A percentile compares a stretch with the other conserved stretches of the same genome.
phyloP scores from a whole-genome alignment of 2,329 filamentous ascomycete species.

The Anthostomella pinea region DNA sequence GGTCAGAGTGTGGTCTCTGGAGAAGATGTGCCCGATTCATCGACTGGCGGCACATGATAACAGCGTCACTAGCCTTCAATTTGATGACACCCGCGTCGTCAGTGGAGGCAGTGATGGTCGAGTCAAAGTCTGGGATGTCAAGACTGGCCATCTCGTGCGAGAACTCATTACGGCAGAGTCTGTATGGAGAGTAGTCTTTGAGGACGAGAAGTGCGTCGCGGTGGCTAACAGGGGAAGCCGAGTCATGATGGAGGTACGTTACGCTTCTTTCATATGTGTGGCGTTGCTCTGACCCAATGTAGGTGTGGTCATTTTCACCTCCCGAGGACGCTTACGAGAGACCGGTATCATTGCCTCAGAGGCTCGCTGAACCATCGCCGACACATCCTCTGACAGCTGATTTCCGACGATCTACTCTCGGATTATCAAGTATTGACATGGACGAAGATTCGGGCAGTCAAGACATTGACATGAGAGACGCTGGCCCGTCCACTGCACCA shows the following conservation, averaged over 20 bases:
- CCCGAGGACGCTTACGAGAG: constrained; percentile 65
- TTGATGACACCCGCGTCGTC: constrained; percentile 92
- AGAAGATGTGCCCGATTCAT: constrained; percentile 88
- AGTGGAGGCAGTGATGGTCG: constrained; percentile 96
- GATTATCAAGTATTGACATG: constrained; percentile 13
- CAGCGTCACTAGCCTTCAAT: constrained; percentile 95
- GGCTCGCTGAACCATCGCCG: constrained; percentile 44
- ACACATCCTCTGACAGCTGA: constrained; percentile 51
- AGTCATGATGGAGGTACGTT: constrained; percentile 93
- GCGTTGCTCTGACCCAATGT: constrained; percentile 11
- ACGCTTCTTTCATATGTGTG: no score
- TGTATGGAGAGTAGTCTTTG: constrained; percentile 96
- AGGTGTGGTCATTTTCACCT: constrained; percentile 96
- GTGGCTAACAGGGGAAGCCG: constrained; percentile 81
- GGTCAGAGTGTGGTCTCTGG: constrained; percentile 92
- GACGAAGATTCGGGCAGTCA: constrained; percentile 35
- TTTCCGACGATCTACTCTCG: constrained; percentile 28
- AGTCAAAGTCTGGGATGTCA: constrained; percentile 97
- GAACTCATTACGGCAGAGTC: constrained; percentile 91
- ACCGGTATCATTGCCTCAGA: constrained; percentile 48
- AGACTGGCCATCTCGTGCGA: constrained; percentile 83
- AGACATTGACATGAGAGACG: constrained; percentile 57
- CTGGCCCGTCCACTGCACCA: constrained; percentile 53
- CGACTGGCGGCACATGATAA: constrained; percentile 95
- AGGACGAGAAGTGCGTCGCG: constrained; percentile 96